These are phyloP conservation scores for Didymellaceae sp. DNA, from an alignment of 2,329 filamentous ascomycete species.

Conservation along the genomic window DNA sequence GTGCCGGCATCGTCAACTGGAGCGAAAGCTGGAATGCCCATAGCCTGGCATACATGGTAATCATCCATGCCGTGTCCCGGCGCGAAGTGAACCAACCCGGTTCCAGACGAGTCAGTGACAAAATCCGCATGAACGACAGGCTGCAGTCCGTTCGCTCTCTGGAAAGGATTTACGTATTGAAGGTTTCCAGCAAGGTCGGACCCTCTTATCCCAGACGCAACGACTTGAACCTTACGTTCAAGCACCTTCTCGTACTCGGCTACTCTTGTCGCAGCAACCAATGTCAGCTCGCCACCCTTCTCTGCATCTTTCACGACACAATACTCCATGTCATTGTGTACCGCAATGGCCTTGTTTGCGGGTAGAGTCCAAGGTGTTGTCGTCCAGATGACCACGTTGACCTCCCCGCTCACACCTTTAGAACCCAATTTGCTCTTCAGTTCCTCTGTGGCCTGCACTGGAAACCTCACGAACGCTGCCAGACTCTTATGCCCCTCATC, in stretches of 20 bases:
- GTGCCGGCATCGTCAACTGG: conserved; percentile 82
- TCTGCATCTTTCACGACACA: conserved; percentile 61
- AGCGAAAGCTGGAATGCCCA: conserved; percentile 75
- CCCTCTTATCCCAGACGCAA: conserved; percentile 67
- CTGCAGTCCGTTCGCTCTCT: conserved; percentile 65
- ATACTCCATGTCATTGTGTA: conserved; percentile 78
- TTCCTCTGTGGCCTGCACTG: conserved; percentile 59
- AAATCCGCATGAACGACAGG: conserved; percentile 85
- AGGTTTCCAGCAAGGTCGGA: conserved; percentile 67
- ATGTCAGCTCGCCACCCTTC: conserved; percentile 60
- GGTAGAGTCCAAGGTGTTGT: conserved; percentile 98
- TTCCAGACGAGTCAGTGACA: conserved; percentile 87
- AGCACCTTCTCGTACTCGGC: conserved; percentile 55
- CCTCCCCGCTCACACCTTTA: conserved; percentile 17
- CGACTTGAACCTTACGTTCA: conserved; percentile 51
- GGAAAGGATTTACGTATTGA: conserved; percentile 74
- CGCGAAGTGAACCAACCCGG: conserved; percentile 92
- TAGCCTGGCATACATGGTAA: conserved; percentile 77
- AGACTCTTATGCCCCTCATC: conserved; percentile 74
- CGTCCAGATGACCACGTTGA: conserved; percentile 95
- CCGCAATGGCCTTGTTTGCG: conserved; percentile 87
- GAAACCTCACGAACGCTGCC: conserved; percentile 82
- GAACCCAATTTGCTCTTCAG: conserved; percentile 43
- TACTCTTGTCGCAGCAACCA: conserved; percentile 76
- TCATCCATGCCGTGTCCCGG: conserved; percentile 97